Conservation (phyloP, 169 alveolate genomes). For the Plasmodium coatneyi region DNA sequence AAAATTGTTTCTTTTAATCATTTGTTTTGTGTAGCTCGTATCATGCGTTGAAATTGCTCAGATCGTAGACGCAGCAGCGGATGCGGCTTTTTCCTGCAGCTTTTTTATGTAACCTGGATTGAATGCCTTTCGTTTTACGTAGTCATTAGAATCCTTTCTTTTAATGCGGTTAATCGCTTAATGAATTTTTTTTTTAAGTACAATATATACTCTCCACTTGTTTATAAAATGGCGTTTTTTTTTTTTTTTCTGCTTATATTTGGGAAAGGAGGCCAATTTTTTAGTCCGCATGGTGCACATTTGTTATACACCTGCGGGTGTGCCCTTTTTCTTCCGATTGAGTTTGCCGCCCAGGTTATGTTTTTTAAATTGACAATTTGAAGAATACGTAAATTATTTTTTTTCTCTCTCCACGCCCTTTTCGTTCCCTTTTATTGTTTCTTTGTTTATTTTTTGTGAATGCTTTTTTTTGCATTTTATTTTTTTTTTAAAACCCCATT, state of each 20-base stretch:
- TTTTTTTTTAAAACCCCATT: neutral
- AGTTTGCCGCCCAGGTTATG: neutral
- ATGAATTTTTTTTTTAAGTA: neutral
- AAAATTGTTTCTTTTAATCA: neutral
- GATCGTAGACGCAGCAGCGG: neutral
- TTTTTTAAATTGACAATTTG: neutral
- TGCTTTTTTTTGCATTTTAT: neutral
- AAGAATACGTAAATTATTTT: neutral
- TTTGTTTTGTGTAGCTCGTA: neutral
- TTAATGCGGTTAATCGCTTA: neutral
- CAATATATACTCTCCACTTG: neutral
- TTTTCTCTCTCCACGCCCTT: neutral
- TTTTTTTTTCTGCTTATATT: neutral
- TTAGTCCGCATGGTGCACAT: neutral
- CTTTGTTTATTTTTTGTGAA: neutral
- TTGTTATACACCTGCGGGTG: neutral
- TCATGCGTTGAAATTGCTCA: neutral
- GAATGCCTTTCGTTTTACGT: neutral
- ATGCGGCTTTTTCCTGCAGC: neutral
- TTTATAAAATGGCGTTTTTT: neutral
- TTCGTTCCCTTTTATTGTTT: neutral
- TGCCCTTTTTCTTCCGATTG: neutral
- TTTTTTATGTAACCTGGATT: neutral
- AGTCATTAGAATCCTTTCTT: neutral
- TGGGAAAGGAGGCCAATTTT: neutral